Percentiles rank a stretch among this genome's conserved stretches.
phyloP scores from a whole-genome alignment of 179 eudicot species.

The Actinidia polygama region DNA sequence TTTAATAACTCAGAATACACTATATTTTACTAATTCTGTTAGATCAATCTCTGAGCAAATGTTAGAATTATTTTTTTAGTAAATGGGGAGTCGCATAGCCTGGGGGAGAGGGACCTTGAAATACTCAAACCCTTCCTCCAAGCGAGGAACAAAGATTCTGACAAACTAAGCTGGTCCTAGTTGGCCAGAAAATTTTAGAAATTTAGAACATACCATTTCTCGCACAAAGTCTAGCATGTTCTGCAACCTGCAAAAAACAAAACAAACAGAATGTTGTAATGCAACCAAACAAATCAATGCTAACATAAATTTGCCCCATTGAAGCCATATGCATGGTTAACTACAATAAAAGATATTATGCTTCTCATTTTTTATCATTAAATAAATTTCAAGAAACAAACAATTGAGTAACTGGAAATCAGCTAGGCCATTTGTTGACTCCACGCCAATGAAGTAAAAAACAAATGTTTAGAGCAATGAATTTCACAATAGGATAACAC shows the following conservation, averaged over 20 bases:
- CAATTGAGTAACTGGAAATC: constrained; percentile 66
- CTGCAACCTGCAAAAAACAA: constrained; percentile 62
- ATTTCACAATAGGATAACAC: background rate
- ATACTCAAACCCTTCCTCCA: no score
- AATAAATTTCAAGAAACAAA: background rate
- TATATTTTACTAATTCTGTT: background rate
- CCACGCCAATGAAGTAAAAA: constrained; percentile 73
- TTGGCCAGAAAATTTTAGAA: no score
- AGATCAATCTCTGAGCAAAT: background rate
- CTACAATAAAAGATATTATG: background rate
- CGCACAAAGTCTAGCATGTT: constrained; percentile 75
- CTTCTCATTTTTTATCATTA: background rate
- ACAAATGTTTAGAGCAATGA: constrained; percentile 32
- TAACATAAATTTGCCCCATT: background rate
- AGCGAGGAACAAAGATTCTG: no score
- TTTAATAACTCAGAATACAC: constrained; percentile 6
- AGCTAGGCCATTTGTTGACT: constrained; percentile 77
- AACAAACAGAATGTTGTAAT: constrained; percentile 10
- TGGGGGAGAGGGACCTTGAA: no score
- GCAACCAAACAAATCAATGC: background rate
- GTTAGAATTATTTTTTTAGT: background rate
- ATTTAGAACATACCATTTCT: constrained; percentile 62
- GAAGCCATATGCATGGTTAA: background rate
- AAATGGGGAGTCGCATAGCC: no score
- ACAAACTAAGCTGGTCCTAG: background rate